phyloP scores from a whole-genome alignment of 1,284 basidiomycete genomes.

The Cerioporus squamosus region DNA sequence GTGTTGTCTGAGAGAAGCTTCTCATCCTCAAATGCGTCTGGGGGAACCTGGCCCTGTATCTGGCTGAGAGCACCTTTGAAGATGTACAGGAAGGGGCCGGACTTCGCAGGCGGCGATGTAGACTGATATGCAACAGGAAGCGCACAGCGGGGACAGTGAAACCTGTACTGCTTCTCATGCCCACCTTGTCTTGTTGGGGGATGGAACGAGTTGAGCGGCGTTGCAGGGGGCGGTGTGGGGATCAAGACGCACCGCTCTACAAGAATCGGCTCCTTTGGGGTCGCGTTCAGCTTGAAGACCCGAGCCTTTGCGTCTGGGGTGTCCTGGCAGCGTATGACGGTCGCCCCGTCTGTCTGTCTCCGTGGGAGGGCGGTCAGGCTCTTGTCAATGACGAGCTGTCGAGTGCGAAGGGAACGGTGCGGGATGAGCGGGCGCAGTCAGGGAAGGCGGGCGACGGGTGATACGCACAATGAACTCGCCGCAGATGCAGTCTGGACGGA shows the following conservation, averaged over 20 bases:
- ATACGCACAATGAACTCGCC: slow-evolving; percentile 81
- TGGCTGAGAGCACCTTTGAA: slow-evolving; percentile 76
- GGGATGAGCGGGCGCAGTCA: not conserved
- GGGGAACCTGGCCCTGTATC: slow-evolving; percentile 76
- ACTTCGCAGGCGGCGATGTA: slow-evolving; percentile 71
- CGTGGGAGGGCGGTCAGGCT: slow-evolving; percentile 68
- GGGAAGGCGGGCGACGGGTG: not conserved
- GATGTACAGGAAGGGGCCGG: slow-evolving; percentile 75
- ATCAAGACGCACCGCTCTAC: slow-evolving; percentile 62
- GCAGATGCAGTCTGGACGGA: slow-evolving; percentile 73
- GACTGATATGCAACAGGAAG: slow-evolving; percentile 77
- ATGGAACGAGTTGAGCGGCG: slow-evolving; percentile 7
- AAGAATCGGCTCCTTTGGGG: slow-evolving; percentile 63
- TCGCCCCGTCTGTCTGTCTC: slow-evolving; percentile 74
- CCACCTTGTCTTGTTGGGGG: slow-evolving; percentile 52
- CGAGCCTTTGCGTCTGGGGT: slow-evolving; percentile 57
- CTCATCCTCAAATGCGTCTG: slow-evolving; percentile 75
- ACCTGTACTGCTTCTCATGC: slow-evolving; percentile 77
- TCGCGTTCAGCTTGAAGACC: slow-evolving; percentile 81
- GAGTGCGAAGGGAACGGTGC: slow-evolving; percentile 13
- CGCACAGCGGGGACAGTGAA: slow-evolving; percentile 75
- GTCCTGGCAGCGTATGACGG: slow-evolving; percentile 73
- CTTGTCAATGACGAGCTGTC: slow-evolving; percentile 82
- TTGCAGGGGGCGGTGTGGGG: not conserved
- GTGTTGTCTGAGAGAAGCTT: slow-evolving; percentile 15